phyloP scores from a whole-genome alignment of 2,329 filamentous ascomycete genomes.

The Harringtonia aguacate region DNA sequence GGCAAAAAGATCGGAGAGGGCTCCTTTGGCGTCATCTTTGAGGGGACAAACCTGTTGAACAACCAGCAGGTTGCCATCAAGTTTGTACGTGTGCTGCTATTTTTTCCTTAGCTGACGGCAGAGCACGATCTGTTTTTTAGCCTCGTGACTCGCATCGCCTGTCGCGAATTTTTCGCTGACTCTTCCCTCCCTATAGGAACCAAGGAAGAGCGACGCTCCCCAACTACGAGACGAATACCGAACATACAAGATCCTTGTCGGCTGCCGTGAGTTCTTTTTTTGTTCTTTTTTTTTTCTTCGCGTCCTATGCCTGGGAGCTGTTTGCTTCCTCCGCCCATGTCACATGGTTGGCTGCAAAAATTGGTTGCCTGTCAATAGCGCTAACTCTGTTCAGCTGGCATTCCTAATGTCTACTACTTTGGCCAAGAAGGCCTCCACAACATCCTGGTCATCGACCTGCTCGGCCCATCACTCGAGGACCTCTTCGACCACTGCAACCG shows the following conservation, averaged over 20 bases:
- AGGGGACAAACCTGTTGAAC: constrained; percentile 96
- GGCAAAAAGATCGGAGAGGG: constrained; percentile 99
- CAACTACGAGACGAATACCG: constrained; percentile 97
- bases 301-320: neutral
- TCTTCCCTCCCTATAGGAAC: constrained; percentile 52
- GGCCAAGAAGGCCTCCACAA: constrained; percentile 98
- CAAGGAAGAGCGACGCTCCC: constrained; percentile 94
- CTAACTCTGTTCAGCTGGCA: too few species aligned
- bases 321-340: too few species aligned
- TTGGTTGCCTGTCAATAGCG: too few species aligned
- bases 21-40: constrained; percentile 96
- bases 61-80: constrained; percentile 99
- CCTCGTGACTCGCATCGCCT: neutral
- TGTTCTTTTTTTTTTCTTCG: constrained; percentile 9
- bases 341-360: too few species aligned
- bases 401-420: constrained; percentile 99
- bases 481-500: constrained; percentile 96
- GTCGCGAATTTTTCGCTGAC: neutral
- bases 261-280: constrained; percentile 70
- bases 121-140: neutral
- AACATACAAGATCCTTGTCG: constrained; percentile 98
- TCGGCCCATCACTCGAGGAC: constrained; percentile 90
- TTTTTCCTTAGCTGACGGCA: too few species aligned
- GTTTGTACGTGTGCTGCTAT: constrained; percentile 67
- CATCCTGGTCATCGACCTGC: constrained; percentile 93